These are phyloP conservation scores for Monosporascus sp. DNA, from an alignment of 2,329 filamentous ascomycete species.

Conservation along the genomic window DNA sequence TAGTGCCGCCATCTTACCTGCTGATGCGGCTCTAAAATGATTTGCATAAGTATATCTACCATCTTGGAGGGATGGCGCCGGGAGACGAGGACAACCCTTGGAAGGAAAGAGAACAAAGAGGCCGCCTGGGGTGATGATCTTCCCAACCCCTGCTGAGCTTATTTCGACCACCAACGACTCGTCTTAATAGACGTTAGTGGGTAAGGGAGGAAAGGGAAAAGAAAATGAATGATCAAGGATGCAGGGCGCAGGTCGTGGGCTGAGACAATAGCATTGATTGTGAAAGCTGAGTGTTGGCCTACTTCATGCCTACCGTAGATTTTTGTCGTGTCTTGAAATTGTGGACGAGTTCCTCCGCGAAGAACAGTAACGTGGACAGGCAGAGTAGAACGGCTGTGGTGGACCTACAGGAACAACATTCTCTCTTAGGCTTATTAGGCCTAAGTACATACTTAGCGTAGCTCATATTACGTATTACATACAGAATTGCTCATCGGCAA, in stretches of 20 bases:
- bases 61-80: neutral
- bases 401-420: too few species aligned
- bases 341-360: neutral
- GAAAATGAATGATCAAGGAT: neutral
- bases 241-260: neutral
- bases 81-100: neutral
- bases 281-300: too few species aligned
- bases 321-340: too few species aligned
- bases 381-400: too few species aligned
- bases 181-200: neutral
- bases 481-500: too few species aligned
- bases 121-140: neutral
- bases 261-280: too few species aligned
- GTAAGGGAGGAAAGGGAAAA: neutral
- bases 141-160: neutral
- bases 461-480: neutral
- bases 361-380: neutral
- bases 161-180: neutral
- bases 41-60: neutral
- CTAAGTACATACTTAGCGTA: neutral
- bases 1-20: neutral
- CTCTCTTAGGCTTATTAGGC: too few species aligned
- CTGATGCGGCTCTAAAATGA: neutral
- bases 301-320: too few species aligned
- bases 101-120: neutral